These are phyloP conservation scores for Salvia hispanica DNA, from an alignment of 257 asterid genomes.

Conservation along the genomic window DNA sequence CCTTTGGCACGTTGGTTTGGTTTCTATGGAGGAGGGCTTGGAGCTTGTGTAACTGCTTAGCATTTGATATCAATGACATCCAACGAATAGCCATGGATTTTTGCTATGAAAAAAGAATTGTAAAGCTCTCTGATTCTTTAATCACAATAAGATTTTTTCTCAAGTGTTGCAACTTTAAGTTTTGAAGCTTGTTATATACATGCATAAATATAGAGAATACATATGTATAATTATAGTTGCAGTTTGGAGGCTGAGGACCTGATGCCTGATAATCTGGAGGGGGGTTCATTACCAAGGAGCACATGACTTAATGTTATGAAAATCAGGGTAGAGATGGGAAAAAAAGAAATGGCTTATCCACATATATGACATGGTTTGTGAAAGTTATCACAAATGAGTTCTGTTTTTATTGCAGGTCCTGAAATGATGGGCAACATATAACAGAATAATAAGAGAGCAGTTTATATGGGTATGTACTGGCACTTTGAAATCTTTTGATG, in stretches of 20 bases:
- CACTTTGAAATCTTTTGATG: neutral
- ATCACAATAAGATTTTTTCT: neutral
- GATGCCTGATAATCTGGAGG: constrained; percentile 3
- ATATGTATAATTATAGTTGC: constrained; percentile 8
- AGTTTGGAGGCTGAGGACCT: constrained; percentile 14
- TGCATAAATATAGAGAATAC: constrained; percentile 3
- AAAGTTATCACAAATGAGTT: constrained; percentile 6
- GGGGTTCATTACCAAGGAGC: constrained; percentile 36
- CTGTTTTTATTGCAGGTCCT: constrained; percentile 26
- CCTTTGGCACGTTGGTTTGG: constrained; percentile 46
- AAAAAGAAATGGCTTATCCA: constrained; percentile 19
- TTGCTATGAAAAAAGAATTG: neutral
- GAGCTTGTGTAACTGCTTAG: constrained; percentile 45
- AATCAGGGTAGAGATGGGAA: neutral
- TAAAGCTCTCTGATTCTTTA: constrained; percentile 12
- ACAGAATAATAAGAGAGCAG: neutral
- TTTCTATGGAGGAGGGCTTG: constrained; percentile 40
- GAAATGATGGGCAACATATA: constrained; percentile 26
- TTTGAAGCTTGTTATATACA: constrained; percentile 17
- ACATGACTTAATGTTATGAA: constrained; percentile 43
- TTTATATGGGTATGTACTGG: constrained; percentile 33
- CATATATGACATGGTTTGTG: constrained; percentile 35
- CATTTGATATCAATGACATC: constrained; percentile 39
- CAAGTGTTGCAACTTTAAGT: constrained; percentile 17
- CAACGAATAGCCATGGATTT: constrained; percentile 49